phyloP scores from a whole-genome alignment of 2,329 filamentous ascomycete species.

The Tolypocladium paradoxum region DNA sequence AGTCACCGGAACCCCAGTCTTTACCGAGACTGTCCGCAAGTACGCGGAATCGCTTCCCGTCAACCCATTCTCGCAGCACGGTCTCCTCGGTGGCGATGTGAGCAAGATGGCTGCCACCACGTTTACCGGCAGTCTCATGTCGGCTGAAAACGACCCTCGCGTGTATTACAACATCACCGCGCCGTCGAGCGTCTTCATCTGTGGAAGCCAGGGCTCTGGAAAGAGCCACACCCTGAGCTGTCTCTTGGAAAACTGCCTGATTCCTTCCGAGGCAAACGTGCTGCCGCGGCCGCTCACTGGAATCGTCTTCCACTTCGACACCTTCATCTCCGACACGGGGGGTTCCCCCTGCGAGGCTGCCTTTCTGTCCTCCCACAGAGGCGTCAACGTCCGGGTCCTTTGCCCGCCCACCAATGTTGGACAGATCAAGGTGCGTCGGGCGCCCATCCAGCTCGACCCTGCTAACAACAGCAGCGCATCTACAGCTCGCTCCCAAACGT shows the following conservation, averaged over 20 bases:
- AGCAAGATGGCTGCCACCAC: neutral
- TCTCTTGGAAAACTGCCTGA: slow-evolving; percentile 45
- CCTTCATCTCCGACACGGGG: slow-evolving; percentile 34
- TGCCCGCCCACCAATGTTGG: slow-evolving; percentile 42
- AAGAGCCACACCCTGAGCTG: slow-evolving; percentile 52
- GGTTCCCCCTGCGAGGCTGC: slow-evolving; percentile 50
- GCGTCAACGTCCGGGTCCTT: slow-evolving; percentile 39
- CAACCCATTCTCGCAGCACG: slow-evolving; percentile 7
- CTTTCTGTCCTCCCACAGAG: slow-evolving; percentile 32
- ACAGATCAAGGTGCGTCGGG: slow-evolving; percentile 23
- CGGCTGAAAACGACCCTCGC: slow-evolving; percentile 12
- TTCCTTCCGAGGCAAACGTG: slow-evolving; percentile 29
- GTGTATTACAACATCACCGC: slow-evolving; percentile 35
- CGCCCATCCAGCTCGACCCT: slow-evolving; percentile 1
- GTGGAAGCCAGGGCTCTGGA: slow-evolving; percentile 52
- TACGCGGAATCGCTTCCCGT: neutral
- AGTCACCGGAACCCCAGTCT: slow-evolving; percentile 7
- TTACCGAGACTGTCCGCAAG: slow-evolving; percentile 7
- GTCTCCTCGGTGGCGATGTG: slow-evolving; percentile 7
- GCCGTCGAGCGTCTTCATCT: slow-evolving; percentile 52
- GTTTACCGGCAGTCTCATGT: no score
- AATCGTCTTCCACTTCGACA: slow-evolving; percentile 56
- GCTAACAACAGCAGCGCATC: slow-evolving; percentile 14
- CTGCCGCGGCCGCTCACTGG: slow-evolving; percentile 44
- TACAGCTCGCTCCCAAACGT: slow-evolving; percentile 34